Base-by-base conservation (phyloP, 148 eudicot species). In the Mesembryanthemum crystallinum region DNA sequence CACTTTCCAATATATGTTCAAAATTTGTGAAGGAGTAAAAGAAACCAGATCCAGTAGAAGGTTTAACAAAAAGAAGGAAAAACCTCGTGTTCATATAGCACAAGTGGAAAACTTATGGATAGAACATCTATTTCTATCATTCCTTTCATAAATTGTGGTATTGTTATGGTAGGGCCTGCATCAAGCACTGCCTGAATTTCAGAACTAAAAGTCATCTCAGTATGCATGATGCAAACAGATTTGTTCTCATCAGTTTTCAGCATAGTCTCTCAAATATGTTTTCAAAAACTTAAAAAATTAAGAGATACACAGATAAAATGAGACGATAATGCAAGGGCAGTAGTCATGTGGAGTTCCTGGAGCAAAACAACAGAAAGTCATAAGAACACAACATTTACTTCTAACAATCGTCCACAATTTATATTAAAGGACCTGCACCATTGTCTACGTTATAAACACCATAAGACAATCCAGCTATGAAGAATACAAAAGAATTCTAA, bases 401-500 rank as follows among this genome's bases (percentile, higher is more conserved):
- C 28, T 25, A 67, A 18, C 27, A 58, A 21, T 59, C 52, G 11
- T 24, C 17, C 30, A 55, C 15, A 75, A 17, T 18, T 43, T 58
- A 17, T 39, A 23, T 29, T 37, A 33, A 13, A 63, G 25, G 57
- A 64, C 10, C 61, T 59, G 45, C 45, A 24, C 30, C 47, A 60
- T 15, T 21, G 12, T 14, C 67, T 51, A 33, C 17, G 14, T 23
- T 11, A 3, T 17, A 3, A 7, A 1, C 30, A 73, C 49, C 49
- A 25, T 18, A 59, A 17, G 25, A 29, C 23, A 10, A 24, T 25
- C 24, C 20, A 24, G 7, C 9, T 49, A 61, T 27, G 52, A 25
- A 73, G 23, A 59, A 61, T 61, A 28, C 57, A 17, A 23, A 54
- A 67, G 27, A 73, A 28, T 68, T 47, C 45, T 32, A 63, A 20